Conservation (phyloP, 2,329 filamentous ascomycete genomes). For the Paradendryphiella salina region DNA sequence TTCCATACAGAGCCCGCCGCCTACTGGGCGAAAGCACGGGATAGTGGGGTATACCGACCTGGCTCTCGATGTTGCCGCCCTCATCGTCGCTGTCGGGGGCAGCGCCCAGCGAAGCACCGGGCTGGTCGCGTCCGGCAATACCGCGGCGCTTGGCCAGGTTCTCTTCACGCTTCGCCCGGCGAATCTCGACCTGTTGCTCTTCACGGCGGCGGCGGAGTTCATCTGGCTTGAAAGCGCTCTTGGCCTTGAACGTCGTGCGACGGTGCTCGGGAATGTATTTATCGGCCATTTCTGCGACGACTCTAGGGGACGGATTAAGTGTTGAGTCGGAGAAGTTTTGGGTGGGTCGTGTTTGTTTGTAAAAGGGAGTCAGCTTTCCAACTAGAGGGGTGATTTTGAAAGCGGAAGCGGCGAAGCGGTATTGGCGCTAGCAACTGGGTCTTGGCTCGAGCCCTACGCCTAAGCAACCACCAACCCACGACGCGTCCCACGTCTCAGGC, state of each 20-base stretch:
- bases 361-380: conserved; percentile 39
- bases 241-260: conserved; percentile 99
- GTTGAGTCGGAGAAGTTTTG: conserved; percentile 21
- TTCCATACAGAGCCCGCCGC: not conserved
- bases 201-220: conserved; percentile 97
- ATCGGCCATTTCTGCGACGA: conserved; percentile 77
- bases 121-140: conserved; percentile 74
- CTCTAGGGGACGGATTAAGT: conserved; percentile 22
- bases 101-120: conserved; percentile 80
- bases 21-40: conserved; percentile 8
- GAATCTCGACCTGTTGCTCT: conserved; percentile 98
- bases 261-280: conserved; percentile 99
- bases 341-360: conserved; percentile 38
- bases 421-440: conserved; percentile 18
- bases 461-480: conserved; percentile 23
- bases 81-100: conserved; percentile 98
- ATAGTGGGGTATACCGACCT: conserved; percentile 66
- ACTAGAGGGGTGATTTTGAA: conserved; percentile 38
- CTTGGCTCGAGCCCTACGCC: conserved; percentile 20
- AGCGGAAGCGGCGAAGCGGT: conserved; percentile 42
- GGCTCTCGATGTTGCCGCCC: conserved; percentile 87
- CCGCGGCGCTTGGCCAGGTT: conserved; percentile 98
- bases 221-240: conserved; percentile 98
- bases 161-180: conserved; percentile 98
- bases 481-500: not conserved